These are phyloP conservation scores for Xylaria castorea DNA, from an alignment of 495 filamentous ascomycete genomes.

Conservation along the genomic window DNA sequence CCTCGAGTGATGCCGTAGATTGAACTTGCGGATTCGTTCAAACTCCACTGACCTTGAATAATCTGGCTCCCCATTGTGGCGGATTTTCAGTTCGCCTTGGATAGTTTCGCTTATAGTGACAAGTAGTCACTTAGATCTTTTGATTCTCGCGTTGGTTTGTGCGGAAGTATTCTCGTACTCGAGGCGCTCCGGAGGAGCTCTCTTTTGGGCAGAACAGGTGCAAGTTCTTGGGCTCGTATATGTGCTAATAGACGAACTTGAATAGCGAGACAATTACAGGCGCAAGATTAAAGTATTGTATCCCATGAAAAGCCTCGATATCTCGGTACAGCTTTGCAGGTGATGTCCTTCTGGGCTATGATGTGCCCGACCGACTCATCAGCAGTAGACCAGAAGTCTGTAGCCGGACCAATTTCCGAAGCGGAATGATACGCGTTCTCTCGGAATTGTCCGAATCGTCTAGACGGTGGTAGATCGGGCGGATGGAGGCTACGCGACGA, in stretches of 20 bases:
- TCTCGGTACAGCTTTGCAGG: not conserved
- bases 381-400: not conserved
- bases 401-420: not conserved
- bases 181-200: not conserved
- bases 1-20: conserved; percentile 9
- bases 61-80: not conserved
- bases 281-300: not conserved
- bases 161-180: not conserved
- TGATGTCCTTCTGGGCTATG: not conserved
- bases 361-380: not conserved
- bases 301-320: not conserved
- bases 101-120: no score
- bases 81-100: no score
- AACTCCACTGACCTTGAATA: conserved; percentile 2
- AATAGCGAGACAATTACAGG: not conserved
- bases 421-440: not conserved
- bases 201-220: no score
- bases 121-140: not conserved
- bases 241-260: no score
- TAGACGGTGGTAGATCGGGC: not conserved
- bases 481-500: not conserved
- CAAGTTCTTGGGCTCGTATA: no score
- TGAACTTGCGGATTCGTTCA: conserved; percentile 5
- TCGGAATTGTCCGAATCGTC: not conserved
- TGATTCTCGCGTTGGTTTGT: not conserved